Base-by-base conservation (phyloP, 1,284 basidiomycete species). In the Apiotrichum veenhuisii region DNA sequence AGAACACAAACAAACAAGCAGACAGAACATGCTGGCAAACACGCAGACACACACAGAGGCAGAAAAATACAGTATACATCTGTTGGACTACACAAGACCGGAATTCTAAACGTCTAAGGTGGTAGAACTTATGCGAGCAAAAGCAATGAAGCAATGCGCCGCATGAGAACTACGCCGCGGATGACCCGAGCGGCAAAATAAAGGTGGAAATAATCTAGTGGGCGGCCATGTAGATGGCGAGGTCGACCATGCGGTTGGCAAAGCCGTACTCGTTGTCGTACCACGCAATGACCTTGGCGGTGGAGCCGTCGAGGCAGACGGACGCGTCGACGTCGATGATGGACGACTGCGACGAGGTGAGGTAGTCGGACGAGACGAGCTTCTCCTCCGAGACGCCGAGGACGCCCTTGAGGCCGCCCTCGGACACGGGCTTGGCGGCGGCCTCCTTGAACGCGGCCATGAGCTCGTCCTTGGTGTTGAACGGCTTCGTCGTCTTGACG, bases 231-330 rank as follows among this genome's bases (percentile, higher is more conserved):
- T 58, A 62, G 46, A 54, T 52, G 23, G 57, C 54, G 15, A 62
- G 60, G 54, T 62, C 60, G 41, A 55, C 49, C 60, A 62, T 63
- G 55, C 62, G 62, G 52, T 47, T 55, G 8, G 62, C 57, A 57
- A 71, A 76, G 18, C 67, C 75, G 41, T 61, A 59, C 63, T 77
- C 76, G 65, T 77, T 77, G 62, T 77, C 76, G 61, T 77, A 77
- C 73, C 73, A 77, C 11, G 75, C 72, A 25, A 76, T 63, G 53
- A 78, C 68, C 66, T 78, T 79, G 11, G 68, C 72, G 23, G 72
- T 76, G 46, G 47, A 37, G 36, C 48, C 64, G 30, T 70, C 66
- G 36, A 79, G 62, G 61, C 75, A 65, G 43, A 73, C 63, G 0
- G 66, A 71, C 1, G 77, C 76, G 44, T 74, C 72, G 12, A 66